Conservation (phyloP, 208 protist species). For the Leishmania tropica region DNA sequence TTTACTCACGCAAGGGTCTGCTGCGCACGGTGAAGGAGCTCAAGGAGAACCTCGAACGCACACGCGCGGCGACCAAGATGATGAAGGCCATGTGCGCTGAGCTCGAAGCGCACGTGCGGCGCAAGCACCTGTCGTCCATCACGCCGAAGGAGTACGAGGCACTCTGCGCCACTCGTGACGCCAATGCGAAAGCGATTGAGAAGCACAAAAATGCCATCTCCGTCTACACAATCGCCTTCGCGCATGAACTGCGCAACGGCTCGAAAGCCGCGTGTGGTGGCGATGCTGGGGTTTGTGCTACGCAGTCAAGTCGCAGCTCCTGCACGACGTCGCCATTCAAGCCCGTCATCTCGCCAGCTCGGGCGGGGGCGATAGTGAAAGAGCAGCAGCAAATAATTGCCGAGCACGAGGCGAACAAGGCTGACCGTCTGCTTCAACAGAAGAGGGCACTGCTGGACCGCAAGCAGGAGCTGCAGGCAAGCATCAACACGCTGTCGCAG, state of each 20-base stretch:
- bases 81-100: constrained; percentile 45
- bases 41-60: constrained; percentile 34
- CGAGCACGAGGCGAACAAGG: constrained; percentile 21
- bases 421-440: constrained; percentile 9
- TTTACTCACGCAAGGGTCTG: constrained; percentile 61
- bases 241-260: constrained; percentile 2
- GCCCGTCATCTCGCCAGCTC: background rate
- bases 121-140: constrained; percentile 32
- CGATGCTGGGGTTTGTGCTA: background rate
- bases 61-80: constrained; percentile 23
- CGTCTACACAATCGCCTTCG: constrained; percentile 51
- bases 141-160: constrained; percentile 58
- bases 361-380: background rate
- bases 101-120: constrained; percentile 44
- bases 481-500: constrained; percentile 16
- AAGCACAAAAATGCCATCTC: constrained; percentile 38
- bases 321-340: constrained; percentile 14
- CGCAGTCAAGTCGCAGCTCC: background rate
- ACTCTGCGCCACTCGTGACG: constrained; percentile 33
- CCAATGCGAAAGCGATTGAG: constrained; percentile 35
- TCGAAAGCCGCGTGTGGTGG: background rate
- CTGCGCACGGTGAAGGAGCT: constrained; percentile 48
- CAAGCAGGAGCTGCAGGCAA: constrained; percentile 27
- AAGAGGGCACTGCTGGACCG: constrained; percentile 5
- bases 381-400: constrained; percentile 8